Evolutionary conservation across 2,329 filamentous ascomycete genomes (phyloP).

Genomic region (Stemphylium vesicarium): DNA sequence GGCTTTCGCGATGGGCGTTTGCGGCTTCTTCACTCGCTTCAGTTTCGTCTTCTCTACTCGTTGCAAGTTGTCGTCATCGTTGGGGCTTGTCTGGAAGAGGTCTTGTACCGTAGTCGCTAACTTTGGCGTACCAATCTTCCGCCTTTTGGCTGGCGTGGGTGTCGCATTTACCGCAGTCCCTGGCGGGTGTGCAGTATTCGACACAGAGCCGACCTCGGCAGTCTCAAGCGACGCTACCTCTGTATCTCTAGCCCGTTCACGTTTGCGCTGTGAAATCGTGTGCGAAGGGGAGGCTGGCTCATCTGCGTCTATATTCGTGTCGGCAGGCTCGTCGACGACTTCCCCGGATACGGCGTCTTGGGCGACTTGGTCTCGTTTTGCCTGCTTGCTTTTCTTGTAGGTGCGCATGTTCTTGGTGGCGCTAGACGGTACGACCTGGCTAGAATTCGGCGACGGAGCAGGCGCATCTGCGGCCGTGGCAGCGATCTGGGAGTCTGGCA

Average conservation of each 20-base stretch:
- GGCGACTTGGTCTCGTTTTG: neutral
- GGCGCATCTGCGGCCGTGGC: neutral
- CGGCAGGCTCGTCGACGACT: neutral
- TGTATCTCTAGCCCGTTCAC: neutral
- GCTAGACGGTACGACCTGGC: slow-evolving; percentile 12
- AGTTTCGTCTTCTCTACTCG: slow-evolving; percentile 1
- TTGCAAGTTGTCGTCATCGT: neutral
- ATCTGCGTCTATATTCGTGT: neutral
- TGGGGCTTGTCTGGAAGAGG: neutral
- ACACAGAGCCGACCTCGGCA: too few species aligned
- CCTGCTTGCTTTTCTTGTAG: slow-evolving; percentile 8
- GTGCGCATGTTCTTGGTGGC: slow-evolving; percentile 9
- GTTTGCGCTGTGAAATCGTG: neutral
- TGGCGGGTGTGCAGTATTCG: too few species aligned
- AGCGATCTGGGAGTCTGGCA: slow-evolving; percentile 20
- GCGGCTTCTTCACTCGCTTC: slow-evolving; percentile 11
- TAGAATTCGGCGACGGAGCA: slow-evolving; percentile 11
- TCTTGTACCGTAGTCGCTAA: slow-evolving; percentile 3
- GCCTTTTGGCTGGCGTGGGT: slow-evolving; percentile 1
- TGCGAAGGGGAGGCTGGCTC: neutral
- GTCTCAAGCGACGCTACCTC: neutral
- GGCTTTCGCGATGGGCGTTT: neutral
- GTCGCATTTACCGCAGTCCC: neutral
- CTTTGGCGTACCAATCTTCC: slow-evolving; percentile 6
- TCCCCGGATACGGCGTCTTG: neutral